Evolutionary conservation across 208 protist genomes (phyloP), one percentile per base, ranked within the genome.

Genomic region (Leishmania guyanensis): DNA sequence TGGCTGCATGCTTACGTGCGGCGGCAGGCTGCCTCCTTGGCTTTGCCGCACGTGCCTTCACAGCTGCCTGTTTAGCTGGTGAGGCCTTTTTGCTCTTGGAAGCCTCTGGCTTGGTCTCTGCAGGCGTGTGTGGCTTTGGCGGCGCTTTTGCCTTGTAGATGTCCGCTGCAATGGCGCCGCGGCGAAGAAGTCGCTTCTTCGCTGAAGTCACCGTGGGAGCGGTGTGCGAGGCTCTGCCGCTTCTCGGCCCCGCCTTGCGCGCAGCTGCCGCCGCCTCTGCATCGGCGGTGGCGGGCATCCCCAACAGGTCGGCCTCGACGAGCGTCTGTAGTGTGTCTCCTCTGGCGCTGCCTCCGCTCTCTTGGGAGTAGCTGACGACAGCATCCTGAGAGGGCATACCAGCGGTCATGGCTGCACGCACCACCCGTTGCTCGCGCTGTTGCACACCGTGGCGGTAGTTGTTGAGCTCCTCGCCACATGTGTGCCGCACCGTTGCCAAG

Each of bases 401-500:
- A n/a, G n/a, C 72, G 17, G 74, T 73, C 58, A 64, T 51, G 46
- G 71, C 56, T 2, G 78, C 79, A 22, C 46, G 64, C 62, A 78
- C 50, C 33, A 80, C 73, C 22, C 65, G 76, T 14, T 68, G 74
- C 79, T 86, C 87, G 29, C 83, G 87, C 16, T 85, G 80, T 36
- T 82, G 86, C 70, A 94, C 77, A 0, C 90, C 90, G 22, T 75
- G 75, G 5, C 76, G 84, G 60, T 92, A 88, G 46, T 65, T 80
- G 74, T 76, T 64, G 60, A 92, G 78, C 60, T 93, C 89, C 43
- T 78, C 72, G 53, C 89, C 90, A 68, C 78, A 90, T 16, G 83
- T 84, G 62, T 90, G 87, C 5, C 88, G 89, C 78, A 89, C 81
- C 64, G 74, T 83, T 53, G 89, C 87, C 10, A 95, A 73, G 62